A percentile compares a stretch with the other conserved stretches of the same genome.
phyloP scores from a whole-genome alignment of 2,329 filamentous ascomycete species.

The Orbilia ellipsospora region DNA sequence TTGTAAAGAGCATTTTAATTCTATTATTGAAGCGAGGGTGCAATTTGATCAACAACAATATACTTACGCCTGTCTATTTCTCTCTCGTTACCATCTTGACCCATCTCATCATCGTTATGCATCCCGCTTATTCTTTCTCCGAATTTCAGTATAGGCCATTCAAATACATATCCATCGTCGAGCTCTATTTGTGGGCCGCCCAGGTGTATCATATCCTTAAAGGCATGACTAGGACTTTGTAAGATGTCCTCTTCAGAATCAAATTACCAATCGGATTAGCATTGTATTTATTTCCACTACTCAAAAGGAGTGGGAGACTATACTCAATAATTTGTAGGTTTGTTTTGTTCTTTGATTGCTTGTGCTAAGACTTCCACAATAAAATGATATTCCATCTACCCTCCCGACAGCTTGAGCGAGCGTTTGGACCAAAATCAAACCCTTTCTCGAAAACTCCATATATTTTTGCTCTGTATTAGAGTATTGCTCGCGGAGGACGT shows the following conservation, averaged over 20 bases:
- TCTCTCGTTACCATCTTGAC: neutral
- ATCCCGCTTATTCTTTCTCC: neutral
- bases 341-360: neutral
- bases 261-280: neutral
- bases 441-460: neutral
- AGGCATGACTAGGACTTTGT: neutral
- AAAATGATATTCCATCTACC: slow-evolving; percentile 9
- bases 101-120: neutral
- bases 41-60: too few species aligned
- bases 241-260: neutral
- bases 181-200: neutral
- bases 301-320: too few species aligned
- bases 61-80: neutral
- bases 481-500: neutral
- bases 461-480: neutral
- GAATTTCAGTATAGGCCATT: neutral
- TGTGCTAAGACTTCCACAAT: slow-evolving; percentile 1
- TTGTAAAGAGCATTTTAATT: too few species aligned
- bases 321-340: neutral
- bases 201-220: slow-evolving; percentile 10
- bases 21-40: too few species aligned
- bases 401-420: neutral
- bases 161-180: neutral
- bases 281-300: neutral
- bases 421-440: slow-evolving; percentile 4